These are phyloP conservation scores for Sesbania bispinosa DNA, from an alignment of 306 rosid species.

Conservation along the genomic window DNA sequence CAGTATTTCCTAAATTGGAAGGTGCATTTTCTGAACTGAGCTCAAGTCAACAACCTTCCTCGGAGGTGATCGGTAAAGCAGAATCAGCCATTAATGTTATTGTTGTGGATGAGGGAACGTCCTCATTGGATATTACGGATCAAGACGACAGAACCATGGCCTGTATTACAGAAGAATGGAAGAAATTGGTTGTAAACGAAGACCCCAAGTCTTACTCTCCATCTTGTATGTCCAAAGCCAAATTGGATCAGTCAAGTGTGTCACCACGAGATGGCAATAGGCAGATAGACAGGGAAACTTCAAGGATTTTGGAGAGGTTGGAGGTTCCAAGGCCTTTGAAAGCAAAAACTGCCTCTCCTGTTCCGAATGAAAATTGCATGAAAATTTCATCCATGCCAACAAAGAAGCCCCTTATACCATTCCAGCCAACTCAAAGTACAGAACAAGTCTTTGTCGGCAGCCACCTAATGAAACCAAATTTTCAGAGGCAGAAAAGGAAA, in stretches of 20 bases:
- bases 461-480: slow-evolving; percentile 66
- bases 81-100: slow-evolving; percentile 24
- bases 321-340: slow-evolving; percentile 69
- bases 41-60: slow-evolving; percentile 34
- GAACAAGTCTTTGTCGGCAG: slow-evolving; percentile 37
- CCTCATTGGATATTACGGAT: slow-evolving; percentile 12
- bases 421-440: slow-evolving; percentile 37
- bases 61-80: slow-evolving; percentile 27
- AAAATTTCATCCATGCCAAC: slow-evolving; percentile 27
- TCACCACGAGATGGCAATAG: slow-evolving; percentile 40
- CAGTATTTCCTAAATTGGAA: slow-evolving; percentile 39
- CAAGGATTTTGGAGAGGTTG: slow-evolving; percentile 78
- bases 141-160: slow-evolving; percentile 44
- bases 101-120: slow-evolving; percentile 12
- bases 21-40: slow-evolving; percentile 35
- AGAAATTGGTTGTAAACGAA: slow-evolving; percentile 62
- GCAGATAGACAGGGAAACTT: slow-evolving; percentile 55
- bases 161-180: slow-evolving; percentile 67
- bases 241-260: slow-evolving; percentile 38
- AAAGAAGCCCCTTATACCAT: slow-evolving; percentile 47
- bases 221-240: slow-evolving; percentile 38
- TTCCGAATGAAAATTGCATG: slow-evolving; percentile 32
- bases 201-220: slow-evolving; percentile 47
- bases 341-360: slow-evolving; percentile 38
- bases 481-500: slow-evolving; percentile 66